Base-by-base conservation (phyloP, 257 asterid genomes). In the Apocynum venetum region DNA sequence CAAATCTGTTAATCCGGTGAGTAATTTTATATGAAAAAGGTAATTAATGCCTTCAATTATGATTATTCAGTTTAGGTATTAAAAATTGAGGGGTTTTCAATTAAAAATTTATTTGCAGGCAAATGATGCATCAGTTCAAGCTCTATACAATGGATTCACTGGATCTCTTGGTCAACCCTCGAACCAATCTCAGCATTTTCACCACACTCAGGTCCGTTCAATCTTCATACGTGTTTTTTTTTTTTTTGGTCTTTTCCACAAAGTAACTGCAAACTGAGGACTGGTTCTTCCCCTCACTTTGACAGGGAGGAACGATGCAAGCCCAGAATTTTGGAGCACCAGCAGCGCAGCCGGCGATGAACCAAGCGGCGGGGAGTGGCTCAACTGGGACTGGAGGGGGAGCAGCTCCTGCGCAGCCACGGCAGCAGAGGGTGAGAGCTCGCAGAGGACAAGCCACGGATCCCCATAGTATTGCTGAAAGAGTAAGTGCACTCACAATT, bases 371-470 rank as follows among this genome's bases (percentile, higher is more conserved):
- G 43, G 86, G 84, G 0, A 88, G 97, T 80, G 97, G 91, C 49
- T 83, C 96, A 11, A 86, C 88, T 25, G 94, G 80, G 25, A 56
- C 74, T 40, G 85, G 91, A 38, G 96, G 83, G 15, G 84, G 78
- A 6, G 77, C 56, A 19, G 77, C 80, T 1, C 63, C 89, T n/a
- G 89, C 82, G 25, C 97, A 87, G 89, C 97, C 98, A 63, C 87
- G 92, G 59, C 98, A 90, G 89, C 91, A 88, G 86, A 86, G 97
- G 81, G 98, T 91, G 65, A 89, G 98, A 87, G 98, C 98, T 40
- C 89, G 98, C 55, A 88, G 98, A 87, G 98, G 98, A 72, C 98
- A 94, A 86, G 98, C 98, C 5, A 94, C 98, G 31, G 98, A 94
- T 82, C 98, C 98, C 47, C 98, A 94, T 87, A 94, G 98, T 85